Conservation (phyloP, 805 yeast species). For the Wickerhamomyces tratensis region DNA sequence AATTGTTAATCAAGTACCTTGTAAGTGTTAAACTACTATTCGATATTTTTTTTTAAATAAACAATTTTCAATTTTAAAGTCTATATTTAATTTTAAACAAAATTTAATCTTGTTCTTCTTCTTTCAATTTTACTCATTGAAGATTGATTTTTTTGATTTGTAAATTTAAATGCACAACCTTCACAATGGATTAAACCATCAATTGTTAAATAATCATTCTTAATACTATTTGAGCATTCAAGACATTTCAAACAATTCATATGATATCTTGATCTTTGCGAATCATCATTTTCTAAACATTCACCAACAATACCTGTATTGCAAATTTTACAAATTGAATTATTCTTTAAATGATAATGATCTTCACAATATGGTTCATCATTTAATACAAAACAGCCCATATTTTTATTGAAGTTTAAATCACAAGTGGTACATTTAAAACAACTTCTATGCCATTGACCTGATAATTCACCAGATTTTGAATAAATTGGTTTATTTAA, state of each 20-base stretch:
- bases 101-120: constrained; percentile 14
- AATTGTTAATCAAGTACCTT: too few relatives aligned
- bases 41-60: too few relatives aligned
- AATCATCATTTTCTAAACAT: constrained; percentile 69
- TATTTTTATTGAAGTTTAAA: constrained; percentile 44
- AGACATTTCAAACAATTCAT: constrained; percentile 60
- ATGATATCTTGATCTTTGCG: constrained; percentile 57
- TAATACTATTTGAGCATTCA: constrained; percentile 42
- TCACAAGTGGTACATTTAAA: constrained; percentile 67
- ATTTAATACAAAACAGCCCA: constrained; percentile 63
- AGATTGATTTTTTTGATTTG: constrained; percentile 1
- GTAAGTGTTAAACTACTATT: too few relatives aligned
- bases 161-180: constrained; percentile 10
- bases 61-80: too few relatives aligned
- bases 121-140: constrained; percentile 8
- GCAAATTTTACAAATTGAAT: constrained; percentile 67
- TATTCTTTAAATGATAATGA: constrained; percentile 69
- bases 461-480: constrained; percentile 71
- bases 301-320: constrained; percentile 77
- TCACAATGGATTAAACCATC: constrained; percentile 45
- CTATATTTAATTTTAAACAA: background rate
- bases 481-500: constrained; percentile 65
- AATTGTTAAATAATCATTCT: constrained; percentile 44
- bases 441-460: constrained; percentile 91
- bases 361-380: constrained; percentile 77